These are phyloP conservation scores for Teratosphaeria gauchensis DNA, from an alignment of 2,329 filamentous ascomycete genomes.

Conservation along the genomic window DNA sequence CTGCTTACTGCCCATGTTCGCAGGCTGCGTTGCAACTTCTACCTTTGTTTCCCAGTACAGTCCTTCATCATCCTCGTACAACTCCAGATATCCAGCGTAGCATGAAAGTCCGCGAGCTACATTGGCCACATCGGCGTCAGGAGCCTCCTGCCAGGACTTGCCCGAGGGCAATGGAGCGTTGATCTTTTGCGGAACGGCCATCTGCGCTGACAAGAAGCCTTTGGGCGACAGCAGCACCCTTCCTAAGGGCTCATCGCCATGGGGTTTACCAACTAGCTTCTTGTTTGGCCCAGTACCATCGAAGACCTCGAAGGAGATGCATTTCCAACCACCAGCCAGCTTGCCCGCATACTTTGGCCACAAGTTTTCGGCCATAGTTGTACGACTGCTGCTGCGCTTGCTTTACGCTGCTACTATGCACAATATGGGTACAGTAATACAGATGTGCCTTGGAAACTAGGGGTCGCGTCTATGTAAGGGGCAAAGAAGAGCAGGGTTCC, in stretches of 20 bases:
- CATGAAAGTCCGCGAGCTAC: conserved; percentile 14
- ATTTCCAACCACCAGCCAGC: conserved; percentile 18
- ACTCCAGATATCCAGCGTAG: conserved; percentile 18
- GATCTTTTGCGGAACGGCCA: conserved; percentile 11
- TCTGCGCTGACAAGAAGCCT: conserved; percentile 16
- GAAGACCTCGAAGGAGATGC: conserved; percentile 15
- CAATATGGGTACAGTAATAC: no score
- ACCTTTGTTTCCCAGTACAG: conserved; percentile 18
- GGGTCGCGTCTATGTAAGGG: no score
- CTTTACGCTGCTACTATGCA: no score
- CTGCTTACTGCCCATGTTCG: conserved; percentile 13
- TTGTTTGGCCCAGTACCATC: conserved; percentile 7
- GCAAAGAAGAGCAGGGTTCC: no score
- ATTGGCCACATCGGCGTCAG: conserved; percentile 14
- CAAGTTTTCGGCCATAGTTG: conserved; percentile 5
- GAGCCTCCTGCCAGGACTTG: conserved; percentile 11
- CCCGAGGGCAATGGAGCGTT: conserved; percentile 6
- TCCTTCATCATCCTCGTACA: conserved; percentile 12
- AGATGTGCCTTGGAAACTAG: no score
- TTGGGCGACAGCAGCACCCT: conserved; percentile 13
- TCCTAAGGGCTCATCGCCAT: conserved; percentile 15
- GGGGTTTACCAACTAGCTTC: conserved; percentile 14
- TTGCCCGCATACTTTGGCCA: conserved; percentile 12
- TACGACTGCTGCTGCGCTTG: not conserved
- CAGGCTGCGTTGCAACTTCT: conserved; percentile 14